Evolutionary conservation across 768 basidiomycete genomes (phyloP).

Genomic region (Kwoniella pini): DNA sequence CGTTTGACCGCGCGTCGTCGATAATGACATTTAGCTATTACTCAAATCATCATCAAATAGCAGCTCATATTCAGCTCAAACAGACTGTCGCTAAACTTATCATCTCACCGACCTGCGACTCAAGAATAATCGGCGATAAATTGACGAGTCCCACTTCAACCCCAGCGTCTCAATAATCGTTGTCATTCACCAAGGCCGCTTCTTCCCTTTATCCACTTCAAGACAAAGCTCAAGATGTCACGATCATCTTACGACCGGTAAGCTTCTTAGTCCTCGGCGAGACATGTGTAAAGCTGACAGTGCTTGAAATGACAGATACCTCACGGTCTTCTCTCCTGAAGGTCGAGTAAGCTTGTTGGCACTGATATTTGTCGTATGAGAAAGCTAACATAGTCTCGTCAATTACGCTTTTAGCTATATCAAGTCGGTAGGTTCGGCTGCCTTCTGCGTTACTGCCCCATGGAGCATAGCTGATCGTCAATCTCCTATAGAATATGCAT

Average conservation of each 20-base stretch:
- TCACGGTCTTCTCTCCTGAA: slow-evolving; percentile 96
- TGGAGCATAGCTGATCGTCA: not conserved
- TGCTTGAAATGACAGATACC: slow-evolving; percentile 61
- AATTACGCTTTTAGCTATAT: slow-evolving; percentile 66
- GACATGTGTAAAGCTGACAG: not conserved
- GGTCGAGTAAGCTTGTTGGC: slow-evolving; percentile 58
- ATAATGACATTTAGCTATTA: not conserved
- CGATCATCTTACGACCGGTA: slow-evolving; percentile 91
- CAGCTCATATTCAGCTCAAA: too few relatives aligned
- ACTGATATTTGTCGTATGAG: not conserved
- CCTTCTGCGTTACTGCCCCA: not conserved
- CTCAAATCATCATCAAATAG: not conserved
- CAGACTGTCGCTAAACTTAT: too few relatives aligned
- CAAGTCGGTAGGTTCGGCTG: slow-evolving; percentile 69
- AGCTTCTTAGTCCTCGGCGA: slow-evolving; percentile 6
- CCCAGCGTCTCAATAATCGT: too few relatives aligned
- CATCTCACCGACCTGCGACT: too few relatives aligned
- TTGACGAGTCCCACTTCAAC: too few relatives aligned
- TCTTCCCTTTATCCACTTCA: too few relatives aligned
- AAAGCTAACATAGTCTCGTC: not conserved
- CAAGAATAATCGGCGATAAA: too few relatives aligned
- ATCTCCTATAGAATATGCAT: slow-evolving; percentile 79
- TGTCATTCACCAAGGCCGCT: too few relatives aligned
- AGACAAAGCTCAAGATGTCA: slow-evolving; percentile 63
- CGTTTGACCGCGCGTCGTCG: slow-evolving; percentile 10